Evolutionary conservation across 176 grass and related monocot genomes (phyloP).

Genomic region (Carex myosuroides): DNA sequence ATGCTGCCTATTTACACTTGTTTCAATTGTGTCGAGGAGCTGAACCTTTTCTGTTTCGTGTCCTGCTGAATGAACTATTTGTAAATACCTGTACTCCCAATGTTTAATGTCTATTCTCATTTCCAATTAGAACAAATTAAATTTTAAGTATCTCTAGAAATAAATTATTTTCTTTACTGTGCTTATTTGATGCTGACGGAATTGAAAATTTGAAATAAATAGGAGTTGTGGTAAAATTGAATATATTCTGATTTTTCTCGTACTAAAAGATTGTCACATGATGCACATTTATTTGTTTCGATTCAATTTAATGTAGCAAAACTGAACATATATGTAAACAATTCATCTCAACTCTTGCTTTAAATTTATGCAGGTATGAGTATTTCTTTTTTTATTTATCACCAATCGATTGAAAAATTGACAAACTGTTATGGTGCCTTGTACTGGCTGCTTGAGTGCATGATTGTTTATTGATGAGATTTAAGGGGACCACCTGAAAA

Average conservation of each 20-base stretch:
- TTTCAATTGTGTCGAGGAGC: conserved; percentile 13
- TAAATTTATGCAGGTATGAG: background rate
- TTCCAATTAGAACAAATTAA: conserved; percentile 10
- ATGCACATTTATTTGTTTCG: background rate
- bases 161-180: background rate
- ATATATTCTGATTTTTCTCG: background rate
- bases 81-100: conserved; percentile 24
- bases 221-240: background rate
- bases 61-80: conserved; percentile 23
- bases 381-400: background rate
- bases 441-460: background rate
- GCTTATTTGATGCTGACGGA: background rate
- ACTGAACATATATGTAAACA: background rate
- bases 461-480: background rate
- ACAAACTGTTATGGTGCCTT: background rate
- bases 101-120: conserved; percentile 21
- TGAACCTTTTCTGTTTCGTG: background rate
- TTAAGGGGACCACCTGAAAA: background rate
- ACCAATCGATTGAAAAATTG: background rate
- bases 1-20: background rate
- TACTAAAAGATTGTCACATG: background rate
- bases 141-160: background rate
- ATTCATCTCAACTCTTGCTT: background rate
- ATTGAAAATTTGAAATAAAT: background rate
- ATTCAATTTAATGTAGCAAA: background rate